Evolutionary conservation across 768 basidiomycete genomes (phyloP).

Genomic region (Lyophyllum shimeji): DNA sequence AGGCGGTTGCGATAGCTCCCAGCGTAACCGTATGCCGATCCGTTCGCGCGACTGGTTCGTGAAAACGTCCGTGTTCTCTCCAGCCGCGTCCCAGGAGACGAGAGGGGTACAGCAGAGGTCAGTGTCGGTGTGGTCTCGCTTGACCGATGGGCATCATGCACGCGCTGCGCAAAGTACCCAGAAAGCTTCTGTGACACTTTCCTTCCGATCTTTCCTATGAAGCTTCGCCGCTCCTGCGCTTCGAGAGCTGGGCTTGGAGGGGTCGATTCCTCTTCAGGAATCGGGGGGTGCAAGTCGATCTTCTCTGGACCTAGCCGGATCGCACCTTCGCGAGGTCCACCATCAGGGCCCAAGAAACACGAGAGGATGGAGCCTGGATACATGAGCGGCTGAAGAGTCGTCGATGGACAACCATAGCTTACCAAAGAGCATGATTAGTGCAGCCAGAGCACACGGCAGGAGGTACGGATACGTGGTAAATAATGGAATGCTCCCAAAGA

Average conservation of each 20-base stretch:
- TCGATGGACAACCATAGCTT: slow-evolving; percentile 19
- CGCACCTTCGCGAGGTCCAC: slow-evolving; percentile 82
- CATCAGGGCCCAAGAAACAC: slow-evolving; percentile 88
- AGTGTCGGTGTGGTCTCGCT: slow-evolving; percentile 29
- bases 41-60: slow-evolving; percentile 60
- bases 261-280: slow-evolving; percentile 63
- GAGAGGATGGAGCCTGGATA: slow-evolving; percentile 77
- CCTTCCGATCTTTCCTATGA: slow-evolving; percentile 42
- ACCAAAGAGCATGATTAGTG: slow-evolving; percentile 74
- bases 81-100: slow-evolving; percentile 35
- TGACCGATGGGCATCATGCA: slow-evolving; percentile 37
- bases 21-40: slow-evolving; percentile 80
- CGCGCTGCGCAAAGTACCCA: slow-evolving; percentile 55
- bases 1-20: slow-evolving; percentile 56
- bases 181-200: slow-evolving; percentile 58
- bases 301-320: slow-evolving; percentile 88
- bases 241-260: slow-evolving; percentile 48
- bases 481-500: slow-evolving; percentile 64
- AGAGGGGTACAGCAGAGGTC: slow-evolving; percentile 47
- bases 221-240: slow-evolving; percentile 36
- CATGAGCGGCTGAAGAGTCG: slow-evolving; percentile 3
- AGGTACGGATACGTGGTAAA: slow-evolving; percentile 88
- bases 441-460: slow-evolving; percentile 80
- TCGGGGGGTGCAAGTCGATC: slow-evolving; percentile 42
- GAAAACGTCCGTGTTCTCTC: slow-evolving; percentile 52